A percentile compares a stretch with the other conserved stretches of the same genome.
phyloP scores from a whole-genome alignment of 148 eudicot species.

The Tetragonia tetragonoides region DNA sequence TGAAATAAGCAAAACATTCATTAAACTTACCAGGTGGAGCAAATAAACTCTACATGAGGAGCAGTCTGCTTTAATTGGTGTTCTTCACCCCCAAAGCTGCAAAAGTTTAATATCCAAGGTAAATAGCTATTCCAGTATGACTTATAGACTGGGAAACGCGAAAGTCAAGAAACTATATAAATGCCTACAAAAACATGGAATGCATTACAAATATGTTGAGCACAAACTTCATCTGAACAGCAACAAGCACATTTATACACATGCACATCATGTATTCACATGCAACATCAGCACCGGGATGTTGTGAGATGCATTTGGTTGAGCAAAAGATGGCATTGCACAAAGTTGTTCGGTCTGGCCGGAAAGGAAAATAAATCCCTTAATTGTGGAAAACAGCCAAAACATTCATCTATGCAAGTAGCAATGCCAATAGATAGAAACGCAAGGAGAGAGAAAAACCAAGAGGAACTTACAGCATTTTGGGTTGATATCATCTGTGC shows the following conservation, averaged over 20 bases:
- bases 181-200: neutral
- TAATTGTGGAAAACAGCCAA: too few relatives aligned
- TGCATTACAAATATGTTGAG: neutral
- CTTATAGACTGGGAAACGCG: neutral
- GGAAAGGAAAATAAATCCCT: too few relatives aligned
- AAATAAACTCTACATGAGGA: neutral
- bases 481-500: slow-evolving; percentile 4
- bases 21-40: neutral
- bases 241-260: neutral
- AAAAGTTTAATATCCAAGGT: neutral
- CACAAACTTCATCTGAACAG: neutral
- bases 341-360: too few relatives aligned
- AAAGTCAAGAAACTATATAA: neutral
- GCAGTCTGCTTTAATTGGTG: slow-evolving; percentile 3
- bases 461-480: slow-evolving; percentile 23
- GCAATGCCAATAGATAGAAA: neutral
- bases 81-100: neutral
- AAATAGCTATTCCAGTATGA: neutral
- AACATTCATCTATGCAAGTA: neutral
- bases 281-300: too few relatives aligned
- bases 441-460: neutral
- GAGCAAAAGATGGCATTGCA: neutral
- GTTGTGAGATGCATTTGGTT: neutral
- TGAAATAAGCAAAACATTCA: neutral
- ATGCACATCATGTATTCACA: too few relatives aligned